Conservation (phyloP, 2,329 filamentous ascomycete species). For the Beauveria rudraprayagi region DNA sequence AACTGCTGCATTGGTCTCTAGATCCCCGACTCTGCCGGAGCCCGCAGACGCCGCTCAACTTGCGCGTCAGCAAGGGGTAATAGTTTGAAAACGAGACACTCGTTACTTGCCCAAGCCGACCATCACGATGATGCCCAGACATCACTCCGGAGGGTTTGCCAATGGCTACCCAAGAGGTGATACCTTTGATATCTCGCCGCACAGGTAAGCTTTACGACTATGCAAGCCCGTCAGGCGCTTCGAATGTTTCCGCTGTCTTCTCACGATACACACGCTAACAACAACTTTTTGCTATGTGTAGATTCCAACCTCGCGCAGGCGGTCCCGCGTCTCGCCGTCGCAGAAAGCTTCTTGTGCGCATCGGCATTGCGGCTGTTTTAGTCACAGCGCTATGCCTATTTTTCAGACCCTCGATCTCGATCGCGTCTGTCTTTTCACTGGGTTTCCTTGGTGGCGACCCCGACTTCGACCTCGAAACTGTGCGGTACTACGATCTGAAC, state of each 20-base stretch:
- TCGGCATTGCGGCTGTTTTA: slow-evolving; percentile 51
- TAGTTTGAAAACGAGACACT: background rate
- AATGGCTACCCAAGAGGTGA: slow-evolving; percentile 76
- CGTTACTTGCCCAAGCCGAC: slow-evolving; percentile 2
- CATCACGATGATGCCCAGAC: slow-evolving; percentile 75
- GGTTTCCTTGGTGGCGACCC: slow-evolving; percentile 60
- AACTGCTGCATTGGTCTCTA: background rate
- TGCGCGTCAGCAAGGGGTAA: slow-evolving; percentile 12
- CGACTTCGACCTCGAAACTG: slow-evolving; percentile 79
- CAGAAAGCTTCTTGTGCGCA: slow-evolving; percentile 61
- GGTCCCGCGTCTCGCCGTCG: slow-evolving; percentile 63
- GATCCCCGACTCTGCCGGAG: background rate
- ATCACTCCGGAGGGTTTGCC: slow-evolving; percentile 64
- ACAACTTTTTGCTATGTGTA: slow-evolving; percentile 27
- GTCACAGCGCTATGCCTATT: slow-evolving; percentile 64
- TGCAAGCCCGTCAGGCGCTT: background rate
- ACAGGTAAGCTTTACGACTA: slow-evolving; percentile 55
- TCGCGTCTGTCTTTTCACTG: slow-evolving; percentile 56
- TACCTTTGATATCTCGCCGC: slow-evolving; percentile 81
- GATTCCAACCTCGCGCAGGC: slow-evolving; percentile 78
- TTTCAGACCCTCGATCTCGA: slow-evolving; percentile 60
- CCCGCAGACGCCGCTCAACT: slow-evolving; percentile 1
- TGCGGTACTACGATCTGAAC: slow-evolving; percentile 92
- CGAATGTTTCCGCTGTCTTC: background rate
- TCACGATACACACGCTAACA: background rate